A percentile compares a stretch with the other conserved stretches of the same genome.
phyloP scores from a whole-genome alignment of 2,329 filamentous ascomycete genomes.

The Neopestalotiopsis sp. region DNA sequence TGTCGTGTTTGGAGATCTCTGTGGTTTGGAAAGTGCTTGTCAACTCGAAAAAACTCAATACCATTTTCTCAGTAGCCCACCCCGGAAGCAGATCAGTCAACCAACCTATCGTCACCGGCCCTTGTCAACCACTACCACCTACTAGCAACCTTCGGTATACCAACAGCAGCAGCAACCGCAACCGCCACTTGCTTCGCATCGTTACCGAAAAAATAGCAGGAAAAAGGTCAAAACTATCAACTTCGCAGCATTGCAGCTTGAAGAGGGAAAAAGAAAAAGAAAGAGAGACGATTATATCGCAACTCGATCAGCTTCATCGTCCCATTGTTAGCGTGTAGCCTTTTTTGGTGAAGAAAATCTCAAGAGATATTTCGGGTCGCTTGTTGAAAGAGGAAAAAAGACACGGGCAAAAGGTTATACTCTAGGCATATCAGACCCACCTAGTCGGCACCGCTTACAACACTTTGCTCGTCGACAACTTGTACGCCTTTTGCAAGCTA shows the following conservation, averaged over 20 bases:
- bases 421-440: constrained; percentile 2
- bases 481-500: background rate
- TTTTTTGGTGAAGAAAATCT: constrained; percentile 6
- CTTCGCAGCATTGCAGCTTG: background rate
- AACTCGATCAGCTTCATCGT: background rate
- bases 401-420: background rate
- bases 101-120: background rate
- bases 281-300: background rate
- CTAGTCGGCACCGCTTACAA: background rate
- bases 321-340: background rate
- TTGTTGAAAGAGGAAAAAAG: background rate
- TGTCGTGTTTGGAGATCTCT: constrained; percentile 50
- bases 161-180: constrained; percentile 12
- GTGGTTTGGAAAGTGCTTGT: constrained; percentile 26
- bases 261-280: background rate
- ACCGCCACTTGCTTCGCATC: background rate
- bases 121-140: background rate
- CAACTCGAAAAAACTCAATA: constrained; percentile 18
- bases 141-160: background rate
- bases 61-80: background rate
- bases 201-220: background rate
- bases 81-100: constrained; percentile 1
- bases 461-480: background rate
- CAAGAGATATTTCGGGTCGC: constrained; percentile 3
- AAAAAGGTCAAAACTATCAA: background rate